These are phyloP conservation scores for Ceratobasidium sp. DNA, from an alignment of 1,284 basidiomycete species.

Conservation along the genomic window DNA sequence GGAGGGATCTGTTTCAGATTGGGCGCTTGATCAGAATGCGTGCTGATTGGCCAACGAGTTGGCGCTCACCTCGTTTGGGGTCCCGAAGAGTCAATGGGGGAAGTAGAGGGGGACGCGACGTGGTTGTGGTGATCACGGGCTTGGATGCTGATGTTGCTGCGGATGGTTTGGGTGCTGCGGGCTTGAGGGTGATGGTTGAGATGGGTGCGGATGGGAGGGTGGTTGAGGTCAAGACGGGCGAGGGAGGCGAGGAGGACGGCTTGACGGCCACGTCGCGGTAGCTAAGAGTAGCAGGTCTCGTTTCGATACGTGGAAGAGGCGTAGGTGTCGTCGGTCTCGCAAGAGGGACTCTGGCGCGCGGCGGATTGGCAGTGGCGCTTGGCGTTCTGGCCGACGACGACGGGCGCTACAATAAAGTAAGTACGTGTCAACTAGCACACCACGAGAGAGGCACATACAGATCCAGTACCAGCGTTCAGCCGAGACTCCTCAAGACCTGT, in stretches of 20 bases:
- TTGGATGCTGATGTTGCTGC: not conserved
- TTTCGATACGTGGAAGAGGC: conserved; percentile 19
- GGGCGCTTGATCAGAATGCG: conserved; percentile 15
- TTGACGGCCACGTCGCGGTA: conserved; percentile 23
- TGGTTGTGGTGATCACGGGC: not conserved
- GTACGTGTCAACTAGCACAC: not conserved
- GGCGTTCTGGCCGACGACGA: conserved; percentile 20
- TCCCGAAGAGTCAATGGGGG: not conserved
- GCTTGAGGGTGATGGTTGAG: not conserved
- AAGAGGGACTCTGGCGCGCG: not conserved
- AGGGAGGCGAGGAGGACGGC: conserved; percentile 17
- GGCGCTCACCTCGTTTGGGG: conserved; percentile 16
- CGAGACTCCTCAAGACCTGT: not conserved
- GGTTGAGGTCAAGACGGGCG: not conserved
- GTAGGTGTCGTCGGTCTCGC: not conserved
- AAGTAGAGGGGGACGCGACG: not conserved
- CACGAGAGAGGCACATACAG: not conserved
- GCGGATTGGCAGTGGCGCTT: conserved; percentile 5
- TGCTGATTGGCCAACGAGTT: not conserved
- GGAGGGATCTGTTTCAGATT: conserved; percentile 34
- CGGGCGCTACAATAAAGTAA: conserved; percentile 7
- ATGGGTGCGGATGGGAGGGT: not conserved
- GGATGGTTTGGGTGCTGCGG: too few species aligned
- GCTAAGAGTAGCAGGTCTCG: not conserved
- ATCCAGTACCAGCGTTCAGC: not conserved